Evolutionary conservation across 176 grass and related monocot genomes (phyloP), one percentile per base, ranked within the genome.

Genomic region (Hsuehochloa calcarea): DNA sequence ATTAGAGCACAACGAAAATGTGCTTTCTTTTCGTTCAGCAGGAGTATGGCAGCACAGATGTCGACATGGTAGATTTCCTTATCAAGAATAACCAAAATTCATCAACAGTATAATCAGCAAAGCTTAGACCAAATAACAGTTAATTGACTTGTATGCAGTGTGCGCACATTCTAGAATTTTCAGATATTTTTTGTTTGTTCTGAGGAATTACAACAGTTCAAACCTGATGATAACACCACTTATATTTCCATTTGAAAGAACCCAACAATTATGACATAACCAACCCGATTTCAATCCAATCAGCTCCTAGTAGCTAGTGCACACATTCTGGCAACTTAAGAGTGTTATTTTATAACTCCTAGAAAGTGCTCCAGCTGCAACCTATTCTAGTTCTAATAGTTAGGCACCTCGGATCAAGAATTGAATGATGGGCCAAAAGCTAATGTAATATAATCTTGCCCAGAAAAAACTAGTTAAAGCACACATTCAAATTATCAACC

Each of bases 401-500:
- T 27, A 51, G 25, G 25, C 0, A 67, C 7, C 80, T 38, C 37
- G 5, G 22, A 27, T 41, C 7, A 83, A 12, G 22, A 82, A 68
- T 4, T 17, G 37, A 45, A 64, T 35, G n/a, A 47, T 22, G 40
- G 4, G 3, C 12, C 19, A 40, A 69, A 77, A 69, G 29, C 15
- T 80, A 63, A 66, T 62, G 26, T 29, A 58, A 40, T 11, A 17
- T 31, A 56, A 37, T 16, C 2, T 55, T 63, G 46, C 52, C 52
- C 16, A 26, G 22, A 75, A 23, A 80, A 23, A 62, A 8, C 16
- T 5, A 49, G 22, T 38, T 3, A 66, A 84, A 81, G 1, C 4
- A 84, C 41, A 23, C 14, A 11, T 23, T 3, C 15, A 47, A 45
- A 59, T 3, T 69, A 38, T 49, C 74, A 80, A 98, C 96, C 96